A percentile compares a stretch with the other conserved stretches of the same genome.
Conservation (phyloP, 2,329 filamentous ascomycete genomes). For the Cercospora sp. region DNA sequence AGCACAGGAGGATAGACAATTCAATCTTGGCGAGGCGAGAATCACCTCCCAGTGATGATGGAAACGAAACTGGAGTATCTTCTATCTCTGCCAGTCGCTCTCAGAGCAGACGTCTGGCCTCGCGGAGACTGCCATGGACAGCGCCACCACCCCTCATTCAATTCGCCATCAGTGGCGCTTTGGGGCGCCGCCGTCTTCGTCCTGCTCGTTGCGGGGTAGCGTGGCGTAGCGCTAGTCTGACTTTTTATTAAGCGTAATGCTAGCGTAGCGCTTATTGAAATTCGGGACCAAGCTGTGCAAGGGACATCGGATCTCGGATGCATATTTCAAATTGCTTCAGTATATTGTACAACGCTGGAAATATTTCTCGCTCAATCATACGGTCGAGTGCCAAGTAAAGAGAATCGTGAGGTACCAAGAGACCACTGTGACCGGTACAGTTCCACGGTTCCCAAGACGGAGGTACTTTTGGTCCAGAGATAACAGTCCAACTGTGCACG, state of each 20-base stretch:
- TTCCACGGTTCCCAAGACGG: neutral
- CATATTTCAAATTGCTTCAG: neutral
- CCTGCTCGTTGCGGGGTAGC: neutral
- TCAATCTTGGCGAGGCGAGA: neutral
- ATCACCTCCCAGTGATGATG: neutral
- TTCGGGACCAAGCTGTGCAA: neutral
- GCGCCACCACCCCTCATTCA: neutral
- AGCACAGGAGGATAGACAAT: neutral
- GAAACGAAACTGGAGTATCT: neutral
- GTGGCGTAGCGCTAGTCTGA: neutral
- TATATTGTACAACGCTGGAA: neutral
- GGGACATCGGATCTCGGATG: neutral
- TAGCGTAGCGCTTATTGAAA: neutral
- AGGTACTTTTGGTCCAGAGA: neutral
- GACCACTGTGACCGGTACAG: neutral
- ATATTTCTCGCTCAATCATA: neutral
- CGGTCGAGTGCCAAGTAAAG: neutral
- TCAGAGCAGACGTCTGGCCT: neutral
- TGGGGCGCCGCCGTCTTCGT: neutral
- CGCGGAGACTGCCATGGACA: neutral
- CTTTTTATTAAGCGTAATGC: neutral
- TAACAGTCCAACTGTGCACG: neutral
- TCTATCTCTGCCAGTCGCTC: neutral
- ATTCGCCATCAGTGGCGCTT: neutral
- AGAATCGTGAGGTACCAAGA: neutral